Conservation (phyloP, 2,329 filamentous ascomycete genomes). For the Fusarium kyushuense region DNA sequence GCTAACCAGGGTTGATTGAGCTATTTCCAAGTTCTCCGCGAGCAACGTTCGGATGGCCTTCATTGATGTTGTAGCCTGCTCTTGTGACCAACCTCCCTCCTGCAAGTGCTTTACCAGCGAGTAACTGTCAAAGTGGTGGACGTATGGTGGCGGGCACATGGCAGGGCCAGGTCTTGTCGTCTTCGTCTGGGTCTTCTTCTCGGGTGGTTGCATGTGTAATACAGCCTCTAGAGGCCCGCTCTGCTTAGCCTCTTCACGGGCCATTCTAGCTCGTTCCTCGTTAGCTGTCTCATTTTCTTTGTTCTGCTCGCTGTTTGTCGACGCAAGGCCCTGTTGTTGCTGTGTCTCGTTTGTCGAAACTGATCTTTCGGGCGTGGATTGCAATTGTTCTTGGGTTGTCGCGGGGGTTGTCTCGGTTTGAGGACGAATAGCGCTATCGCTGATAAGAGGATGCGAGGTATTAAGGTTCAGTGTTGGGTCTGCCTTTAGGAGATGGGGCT, state of each 20-base stretch:
- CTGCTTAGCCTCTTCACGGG: conserved; percentile 55
- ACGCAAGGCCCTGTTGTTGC: conserved; percentile 2
- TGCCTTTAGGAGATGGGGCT: conserved; percentile 57
- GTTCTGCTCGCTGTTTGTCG: conserved; percentile 11
- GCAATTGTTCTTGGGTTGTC: conserved; percentile 16
- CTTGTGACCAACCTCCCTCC: conserved; percentile 76
- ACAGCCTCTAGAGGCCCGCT: conserved; percentile 66
- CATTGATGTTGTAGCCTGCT: conserved; percentile 88
- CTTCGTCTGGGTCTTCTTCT: conserved; percentile 41
- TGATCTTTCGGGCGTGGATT: conserved; percentile 10
- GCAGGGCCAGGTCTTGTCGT: conserved; percentile 68
- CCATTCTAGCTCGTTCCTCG: conserved; percentile 47
- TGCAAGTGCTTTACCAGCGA: conserved; percentile 85
- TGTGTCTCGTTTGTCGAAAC: conserved; percentile 11
- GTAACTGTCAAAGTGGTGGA: conserved; percentile 98
- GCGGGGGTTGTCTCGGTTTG: conserved; percentile 9
- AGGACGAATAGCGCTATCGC: conserved; percentile 24
- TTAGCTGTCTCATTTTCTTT: conserved; percentile 26
- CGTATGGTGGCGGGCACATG: conserved; percentile 79
- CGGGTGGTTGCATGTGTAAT: conserved; percentile 59
- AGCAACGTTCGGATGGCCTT: conserved; percentile 87
- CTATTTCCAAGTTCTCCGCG: conserved; percentile 82
- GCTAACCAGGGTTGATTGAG: conserved; percentile 82
- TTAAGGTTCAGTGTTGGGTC: conserved; percentile 36
- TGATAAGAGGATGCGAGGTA: conserved; percentile 31